Base-by-base conservation (phyloP, 1,139 yeast species). In the Petasospora fabianii region DNA sequence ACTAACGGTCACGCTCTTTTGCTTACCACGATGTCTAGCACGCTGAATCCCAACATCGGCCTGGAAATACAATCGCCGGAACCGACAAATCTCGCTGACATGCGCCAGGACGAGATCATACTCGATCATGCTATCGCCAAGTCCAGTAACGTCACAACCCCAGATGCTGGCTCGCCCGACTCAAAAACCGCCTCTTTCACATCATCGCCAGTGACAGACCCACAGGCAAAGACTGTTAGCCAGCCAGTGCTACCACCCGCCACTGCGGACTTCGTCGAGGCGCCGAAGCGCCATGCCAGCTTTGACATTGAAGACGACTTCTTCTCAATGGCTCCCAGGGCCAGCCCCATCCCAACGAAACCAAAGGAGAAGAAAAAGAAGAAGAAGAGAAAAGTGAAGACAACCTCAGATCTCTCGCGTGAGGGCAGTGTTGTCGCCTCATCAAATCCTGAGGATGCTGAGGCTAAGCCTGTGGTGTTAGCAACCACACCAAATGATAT, bases 111-210 rank as follows among this genome's bases (percentile, higher is more conserved):
- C 2, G 52, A 45, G 38, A 53, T 53, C 5, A 48, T 49, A 11
- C 36, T 51, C 18, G 46, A 46, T 20, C 50, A 48, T 8, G 51
- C 51, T 2, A 22, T 53, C 27, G 55, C 45, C 1, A 44, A 45
- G 28, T 53, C 57, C 3, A 53, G 54, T 20, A 51, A 51, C 31
- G 53, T 53, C 11, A 22, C 47, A 0, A 51, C 53, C 11, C 57
- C 56, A 7, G 47, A 43, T 26, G 27, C 5, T 2, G 34, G 31
- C 22, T 20, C 18, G 10, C 18, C 24, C 6, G 2, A 32, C 6
- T 27, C 32, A n/a, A 19, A 15, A n/a, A 27, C 32, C 8, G 19
- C 27, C 3, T 21, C 39, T 3, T 14, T 20, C n/a, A 21, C 10
- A 16, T 28, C 37, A 4, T 20, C 30, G 5, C 34, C 31, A 12